phyloP scores from a whole-genome alignment of 305 asterid species.

The Fraxinus albicans region DNA sequence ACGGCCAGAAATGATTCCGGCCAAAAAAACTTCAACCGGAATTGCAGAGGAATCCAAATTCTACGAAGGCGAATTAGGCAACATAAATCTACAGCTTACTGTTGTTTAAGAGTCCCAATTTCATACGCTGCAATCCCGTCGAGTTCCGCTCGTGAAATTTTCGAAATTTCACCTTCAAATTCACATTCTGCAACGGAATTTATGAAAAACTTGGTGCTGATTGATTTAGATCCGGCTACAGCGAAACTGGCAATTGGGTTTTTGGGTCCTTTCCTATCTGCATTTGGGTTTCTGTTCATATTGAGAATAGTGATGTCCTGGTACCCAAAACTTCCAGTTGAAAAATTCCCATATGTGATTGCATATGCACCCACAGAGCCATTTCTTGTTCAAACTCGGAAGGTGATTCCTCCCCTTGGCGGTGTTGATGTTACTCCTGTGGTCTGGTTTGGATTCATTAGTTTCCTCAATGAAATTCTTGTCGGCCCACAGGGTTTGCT shows the following conservation, averaged over 20 bases:
- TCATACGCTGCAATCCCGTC: conserved; percentile 6
- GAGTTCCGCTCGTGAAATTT: not conserved
- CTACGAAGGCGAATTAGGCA: not conserved
- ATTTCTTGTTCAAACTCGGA: conserved; percentile 62
- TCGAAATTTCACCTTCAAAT: not conserved
- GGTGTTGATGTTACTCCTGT: conserved; percentile 99
- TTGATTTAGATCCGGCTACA: conserved; percentile 74
- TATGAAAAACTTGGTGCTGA: conserved; percentile 36
- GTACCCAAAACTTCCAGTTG: conserved; percentile 89
- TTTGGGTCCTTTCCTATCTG: conserved; percentile 74
- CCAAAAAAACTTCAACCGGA: not conserved
- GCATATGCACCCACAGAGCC: conserved; percentile 97
- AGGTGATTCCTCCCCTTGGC: conserved; percentile 76
- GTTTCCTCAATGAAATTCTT: conserved; percentile 75
- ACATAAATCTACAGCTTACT: not conserved
- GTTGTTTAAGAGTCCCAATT: not conserved
- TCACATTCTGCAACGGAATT: conserved; percentile 18
- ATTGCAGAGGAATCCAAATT: not conserved
- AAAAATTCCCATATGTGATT: conserved; percentile 65
- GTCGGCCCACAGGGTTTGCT: conserved; percentile 92
- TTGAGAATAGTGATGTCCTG: conserved; percentile 78
- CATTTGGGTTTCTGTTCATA: conserved; percentile 69
- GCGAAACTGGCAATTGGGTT: conserved; percentile 57
- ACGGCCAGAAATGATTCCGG: not conserved
- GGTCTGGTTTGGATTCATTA: conserved; percentile 83